These are phyloP conservation scores for Gloeostereum incarnatum DNA, from an alignment of 768 basidiomycete species.

Conservation along the genomic window DNA sequence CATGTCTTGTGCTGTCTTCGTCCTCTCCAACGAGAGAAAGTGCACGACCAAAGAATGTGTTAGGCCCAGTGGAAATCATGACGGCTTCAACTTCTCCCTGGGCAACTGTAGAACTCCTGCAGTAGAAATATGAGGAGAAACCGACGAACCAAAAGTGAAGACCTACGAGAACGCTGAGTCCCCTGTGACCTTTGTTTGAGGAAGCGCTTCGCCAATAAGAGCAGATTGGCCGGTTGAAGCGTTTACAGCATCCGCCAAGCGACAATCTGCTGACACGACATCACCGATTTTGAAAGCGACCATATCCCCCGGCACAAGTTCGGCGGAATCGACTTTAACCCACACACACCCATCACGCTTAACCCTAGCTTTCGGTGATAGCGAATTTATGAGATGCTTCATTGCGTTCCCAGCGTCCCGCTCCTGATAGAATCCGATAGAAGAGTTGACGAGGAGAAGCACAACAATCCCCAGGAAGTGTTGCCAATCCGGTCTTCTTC, in stretches of 20 bases:
- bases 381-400: slow-evolving; percentile 98
- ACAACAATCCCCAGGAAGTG: slow-evolving; percentile 96
- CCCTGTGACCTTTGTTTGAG: slow-evolving; percentile 82
- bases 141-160: slow-evolving; percentile 3
- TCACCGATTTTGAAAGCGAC: slow-evolving; percentile 99
- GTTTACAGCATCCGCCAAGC: slow-evolving; percentile 93
- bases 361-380: slow-evolving; percentile 95
- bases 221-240: slow-evolving; percentile 98
- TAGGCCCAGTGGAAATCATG: slow-evolving; percentile 95
- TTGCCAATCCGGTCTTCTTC: slow-evolving; percentile 86
- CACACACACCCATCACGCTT: slow-evolving; percentile 79
- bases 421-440: slow-evolving; percentile 98
- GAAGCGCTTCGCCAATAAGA: slow-evolving; percentile 94
- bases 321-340: slow-evolving; percentile 85
- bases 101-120: slow-evolving; percentile 92
- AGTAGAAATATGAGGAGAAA: slow-evolving; percentile 8
- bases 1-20: slow-evolving; percentile 95
- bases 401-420: slow-evolving; percentile 96
- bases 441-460: slow-evolving; percentile 88
- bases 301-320: slow-evolving; percentile 92
- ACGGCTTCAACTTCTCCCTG: slow-evolving; percentile 99
- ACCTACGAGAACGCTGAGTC: slow-evolving; percentile 98
- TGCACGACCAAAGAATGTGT: slow-evolving; percentile 98
- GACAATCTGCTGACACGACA: slow-evolving; percentile 95
- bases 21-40: slow-evolving; percentile 96